Conservation (phyloP, 441 rosid genomes). For the Syzygium malaccense region DNA sequence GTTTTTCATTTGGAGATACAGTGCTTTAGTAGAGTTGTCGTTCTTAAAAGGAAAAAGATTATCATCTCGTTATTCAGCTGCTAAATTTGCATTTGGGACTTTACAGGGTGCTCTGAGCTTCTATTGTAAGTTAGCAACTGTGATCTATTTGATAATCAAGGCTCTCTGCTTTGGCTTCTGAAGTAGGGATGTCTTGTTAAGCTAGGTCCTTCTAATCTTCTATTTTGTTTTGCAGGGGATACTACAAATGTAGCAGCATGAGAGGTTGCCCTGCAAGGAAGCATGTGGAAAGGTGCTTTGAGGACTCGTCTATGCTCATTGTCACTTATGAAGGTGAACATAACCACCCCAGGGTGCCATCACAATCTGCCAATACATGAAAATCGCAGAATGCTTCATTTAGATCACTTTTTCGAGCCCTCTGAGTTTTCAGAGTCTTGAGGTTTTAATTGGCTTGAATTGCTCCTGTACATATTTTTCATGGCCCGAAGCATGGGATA, state of each 20-base stretch:
- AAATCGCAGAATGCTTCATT: neutral
- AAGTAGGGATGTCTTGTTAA: neutral
- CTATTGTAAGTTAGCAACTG: neutral
- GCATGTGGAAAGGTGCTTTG: slow-evolving; percentile 94
- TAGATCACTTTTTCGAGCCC: neutral
- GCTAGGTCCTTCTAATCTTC: neutral
- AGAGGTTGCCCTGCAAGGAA: slow-evolving; percentile 99
- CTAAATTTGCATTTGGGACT: neutral
- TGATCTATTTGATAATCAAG: neutral
- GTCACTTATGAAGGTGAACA: slow-evolving; percentile 98
- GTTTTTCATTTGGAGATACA: neutral
- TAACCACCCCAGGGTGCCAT: slow-evolving; percentile 59
- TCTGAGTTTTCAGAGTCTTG: neutral
- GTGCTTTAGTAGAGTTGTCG: neutral
- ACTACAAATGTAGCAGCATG: slow-evolving; percentile 96
- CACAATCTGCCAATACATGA: slow-evolving; percentile 48
- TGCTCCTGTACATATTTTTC: slow-evolving; percentile 38
- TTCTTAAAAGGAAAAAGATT: neutral
- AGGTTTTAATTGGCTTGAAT: slow-evolving; percentile 6
- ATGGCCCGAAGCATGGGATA: slow-evolving; percentile 20
- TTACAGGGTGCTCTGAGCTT: neutral
- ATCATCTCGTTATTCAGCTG: neutral
- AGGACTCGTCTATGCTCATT: slow-evolving; percentile 83
- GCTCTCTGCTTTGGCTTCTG: neutral
- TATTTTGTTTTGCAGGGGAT: slow-evolving; percentile 52